Conservation (phyloP, 768 basidiomycete genomes). For the Hirschioporus abietinus region DNA sequence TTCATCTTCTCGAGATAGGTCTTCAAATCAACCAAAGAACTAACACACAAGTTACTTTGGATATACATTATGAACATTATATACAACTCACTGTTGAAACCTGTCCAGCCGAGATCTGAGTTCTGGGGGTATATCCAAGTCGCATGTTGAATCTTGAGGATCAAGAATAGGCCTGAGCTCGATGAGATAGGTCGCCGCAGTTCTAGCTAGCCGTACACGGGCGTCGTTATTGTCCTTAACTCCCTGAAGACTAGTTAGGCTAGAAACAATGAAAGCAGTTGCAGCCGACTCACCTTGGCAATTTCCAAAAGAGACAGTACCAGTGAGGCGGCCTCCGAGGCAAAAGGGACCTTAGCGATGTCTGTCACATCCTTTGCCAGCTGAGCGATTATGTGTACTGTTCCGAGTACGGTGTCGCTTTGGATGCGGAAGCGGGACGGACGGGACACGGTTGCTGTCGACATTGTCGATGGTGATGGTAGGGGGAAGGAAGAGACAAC, state of each 20-base stretch:
- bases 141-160: neutral
- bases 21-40: neutral
- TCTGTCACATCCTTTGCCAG: neutral
- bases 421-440: neutral
- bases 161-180: neutral
- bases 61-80: neutral
- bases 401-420: neutral
- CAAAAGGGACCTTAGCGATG: neutral
- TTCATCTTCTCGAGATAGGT: neutral
- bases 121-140: neutral
- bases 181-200: neutral
- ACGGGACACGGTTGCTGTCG: too few species aligned
- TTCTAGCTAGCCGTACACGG: neutral
- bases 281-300: neutral
- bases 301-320: neutral
- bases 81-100: neutral
- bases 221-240: neutral
- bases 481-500: too few species aligned
- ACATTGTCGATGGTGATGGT: too few species aligned
- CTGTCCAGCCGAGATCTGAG: neutral
- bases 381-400: neutral
- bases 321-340: neutral
- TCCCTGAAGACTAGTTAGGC: neutral
- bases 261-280: neutral
- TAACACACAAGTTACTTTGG: neutral